Base-by-base conservation (phyloP, 1,139 yeast species). In the Blastobotrys buckinghamii region DNA sequence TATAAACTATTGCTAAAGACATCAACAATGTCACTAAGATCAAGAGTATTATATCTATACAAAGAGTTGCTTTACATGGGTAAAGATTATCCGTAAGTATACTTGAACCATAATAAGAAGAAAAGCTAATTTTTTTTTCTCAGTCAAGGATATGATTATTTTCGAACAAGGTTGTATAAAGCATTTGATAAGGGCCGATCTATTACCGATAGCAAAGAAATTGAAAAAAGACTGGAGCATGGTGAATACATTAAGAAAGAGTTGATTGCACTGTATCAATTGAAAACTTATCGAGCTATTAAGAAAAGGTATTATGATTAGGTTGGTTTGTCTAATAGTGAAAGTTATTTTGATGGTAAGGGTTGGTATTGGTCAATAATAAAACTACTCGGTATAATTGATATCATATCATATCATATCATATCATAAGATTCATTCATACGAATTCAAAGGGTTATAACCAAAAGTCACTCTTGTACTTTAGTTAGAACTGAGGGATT, bases 201-300 rank as follows among this genome's bases (percentile, higher is more conserved):
- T 43, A 50, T 26, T 46, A 66, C 30, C 15, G 45, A 17, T 45
- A 56, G 7, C 50, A 50, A 16, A 48, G 50, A n/a, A 50, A 49
- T 67, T 17, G 62, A 60, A 42, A 53, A 57, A 33, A 65, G 66
- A 2, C 54, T 68, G 15, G 60, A 56, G 10, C 57, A 58, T 32
- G 72, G 72, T n/a, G 71, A 67, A 48, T 66, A 63, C 50, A 62
- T 68, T 48, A 68, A 68, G 51, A 58, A 60, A 33, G 72, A 68
- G 46, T 54, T 68, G 42, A 54, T 57, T 19, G 70, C 72, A 0
- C 46, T 68, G 24, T 65, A 68, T 48, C 58, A 59, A 32, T 52
- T 68, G 42, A 54, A 67, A 37, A 60, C 64, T 2, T 68, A 68
- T 45, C 57, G 72, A 17, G 59, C 66, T 6, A 58, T 68, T 38